Percentiles rank a stretch among this genome's conserved stretches.
These are phyloP conservation scores for Neurospora tetraspora DNA, from an alignment of 495 filamentous ascomycete species.

Conservation along the genomic window DNA sequence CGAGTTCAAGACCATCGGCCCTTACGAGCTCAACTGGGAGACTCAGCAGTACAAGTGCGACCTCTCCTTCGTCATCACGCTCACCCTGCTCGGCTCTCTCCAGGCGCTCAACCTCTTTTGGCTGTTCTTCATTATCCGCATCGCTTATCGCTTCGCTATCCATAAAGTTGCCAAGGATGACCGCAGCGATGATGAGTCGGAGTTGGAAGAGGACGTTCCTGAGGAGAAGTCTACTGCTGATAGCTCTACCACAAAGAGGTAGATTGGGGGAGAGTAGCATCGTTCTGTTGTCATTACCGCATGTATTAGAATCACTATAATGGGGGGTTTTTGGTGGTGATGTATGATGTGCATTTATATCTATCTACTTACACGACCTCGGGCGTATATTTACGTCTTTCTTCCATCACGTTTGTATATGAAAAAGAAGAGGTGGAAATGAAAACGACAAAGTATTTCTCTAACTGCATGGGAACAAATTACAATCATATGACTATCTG, in stretches of 20 bases:
- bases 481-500: background rate
- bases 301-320: background rate
- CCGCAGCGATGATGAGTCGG: slow-evolving; percentile 41
- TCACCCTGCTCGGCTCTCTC: slow-evolving; percentile 56
- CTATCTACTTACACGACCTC: background rate
- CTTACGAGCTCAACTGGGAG: slow-evolving; percentile 80
- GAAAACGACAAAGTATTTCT: background rate
- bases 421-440: background rate
- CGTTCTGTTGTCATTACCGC: background rate
- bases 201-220: slow-evolving; percentile 19
- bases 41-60: slow-evolving; percentile 74
- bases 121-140: slow-evolving; percentile 71
- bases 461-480: background rate
- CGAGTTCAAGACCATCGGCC: slow-evolving; percentile 80
- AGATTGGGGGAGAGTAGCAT: background rate
- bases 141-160: slow-evolving; percentile 50
- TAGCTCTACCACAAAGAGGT: background rate
- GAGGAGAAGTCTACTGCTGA: background rate
- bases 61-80: slow-evolving; percentile 65
- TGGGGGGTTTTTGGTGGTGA: background rate
- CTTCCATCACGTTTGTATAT: background rate
- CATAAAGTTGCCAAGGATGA: slow-evolving; percentile 41
- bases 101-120: slow-evolving; percentile 83
- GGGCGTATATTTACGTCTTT: background rate
- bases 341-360: background rate